Percentiles rank a stretch among this genome's conserved stretches.
Evolutionary conservation across 2,329 filamentous ascomycete species (phyloP).

Genomic region (Akanthomyces lecanii): DNA sequence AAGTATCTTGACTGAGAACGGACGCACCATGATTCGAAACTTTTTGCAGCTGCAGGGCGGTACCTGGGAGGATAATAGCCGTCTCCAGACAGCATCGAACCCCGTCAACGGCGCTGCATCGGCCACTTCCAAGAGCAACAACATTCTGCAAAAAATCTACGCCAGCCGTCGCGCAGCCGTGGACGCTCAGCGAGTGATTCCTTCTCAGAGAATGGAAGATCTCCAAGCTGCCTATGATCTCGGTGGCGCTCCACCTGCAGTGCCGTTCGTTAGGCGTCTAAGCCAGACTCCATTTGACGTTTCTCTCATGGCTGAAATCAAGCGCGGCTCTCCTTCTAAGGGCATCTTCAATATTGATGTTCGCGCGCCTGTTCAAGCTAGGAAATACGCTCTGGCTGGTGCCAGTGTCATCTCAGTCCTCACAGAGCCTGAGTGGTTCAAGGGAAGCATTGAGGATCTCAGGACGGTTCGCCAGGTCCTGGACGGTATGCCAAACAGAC

Average conservation of each 20-base stretch:
- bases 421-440: slow-evolving; percentile 98
- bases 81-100: slow-evolving; percentile 38
- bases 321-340: slow-evolving; percentile 93
- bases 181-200: slow-evolving; percentile 74
- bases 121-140: slow-evolving; percentile 58
- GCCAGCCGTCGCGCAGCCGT: slow-evolving; percentile 72
- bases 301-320: slow-evolving; percentile 96
- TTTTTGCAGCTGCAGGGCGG: slow-evolving; percentile 85
- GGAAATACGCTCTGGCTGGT: slow-evolving; percentile 86
- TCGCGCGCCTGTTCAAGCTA: slow-evolving; percentile 84
- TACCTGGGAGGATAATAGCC: slow-evolving; percentile 81
- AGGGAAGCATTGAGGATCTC: slow-evolving; percentile 92
- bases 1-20: slow-evolving; percentile 88
- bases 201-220: slow-evolving; percentile 77
- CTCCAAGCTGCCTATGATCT: slow-evolving; percentile 83
- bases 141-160: slow-evolving; percentile 90
- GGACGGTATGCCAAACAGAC: slow-evolving; percentile 86
- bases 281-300: slow-evolving; percentile 80
- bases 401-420: slow-evolving; percentile 98
- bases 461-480: slow-evolving; percentile 81
- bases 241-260: slow-evolving; percentile 76
- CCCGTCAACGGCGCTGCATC: slow-evolving; percentile 26
- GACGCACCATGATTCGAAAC: slow-evolving; percentile 85
- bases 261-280: slow-evolving; percentile 75
- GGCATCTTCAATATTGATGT: slow-evolving; percentile 85